Evolutionary conservation across 2,329 filamentous ascomycete species (phyloP).

Genomic region (Stagonosporopsis cucurbitacearum): DNA sequence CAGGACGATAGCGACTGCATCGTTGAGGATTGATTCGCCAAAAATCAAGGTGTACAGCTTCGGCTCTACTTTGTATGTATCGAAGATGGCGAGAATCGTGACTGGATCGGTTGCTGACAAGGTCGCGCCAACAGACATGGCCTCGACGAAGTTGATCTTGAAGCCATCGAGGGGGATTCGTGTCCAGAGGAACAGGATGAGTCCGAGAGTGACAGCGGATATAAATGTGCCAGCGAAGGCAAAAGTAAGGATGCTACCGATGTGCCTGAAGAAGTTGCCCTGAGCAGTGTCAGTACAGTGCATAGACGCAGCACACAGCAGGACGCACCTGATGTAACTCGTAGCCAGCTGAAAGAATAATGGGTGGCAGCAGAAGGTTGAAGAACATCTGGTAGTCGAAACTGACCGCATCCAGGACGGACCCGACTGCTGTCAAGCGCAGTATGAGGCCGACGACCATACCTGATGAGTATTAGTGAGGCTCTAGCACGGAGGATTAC

Average conservation of each 20-base stretch:
- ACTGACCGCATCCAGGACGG: conserved; percentile 87
- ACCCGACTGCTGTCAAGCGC: conserved; percentile 78
- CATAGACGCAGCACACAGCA: not conserved
- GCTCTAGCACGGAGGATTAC: conserved; percentile 27
- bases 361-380: conserved; percentile 96
- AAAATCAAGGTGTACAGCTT: conserved; percentile 99
- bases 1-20: conserved; percentile 96
- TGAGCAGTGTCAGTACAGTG: conserved; percentile 28
- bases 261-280: conserved; percentile 98
- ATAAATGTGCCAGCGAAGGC: conserved; percentile 97
- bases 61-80: conserved; percentile 98
- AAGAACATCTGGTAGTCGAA: conserved; percentile 99
- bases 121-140: conserved; percentile 94
- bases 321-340: conserved; percentile 80
- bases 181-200: conserved; percentile 89
- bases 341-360: conserved; percentile 96
- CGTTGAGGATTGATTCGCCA: conserved; percentile 96
- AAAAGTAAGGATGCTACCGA: conserved; percentile 95
- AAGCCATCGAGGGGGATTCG: conserved; percentile 84
- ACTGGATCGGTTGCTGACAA: conserved; percentile 97
- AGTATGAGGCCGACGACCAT: conserved; percentile 95
- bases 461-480: conserved; percentile 60
- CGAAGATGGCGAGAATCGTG: conserved; percentile 98
- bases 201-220: conserved; percentile 90
- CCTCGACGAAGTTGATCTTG: conserved; percentile 89